phyloP scores from a whole-genome alignment of 129 eudicot genomes.

The Arctium lappa region DNA sequence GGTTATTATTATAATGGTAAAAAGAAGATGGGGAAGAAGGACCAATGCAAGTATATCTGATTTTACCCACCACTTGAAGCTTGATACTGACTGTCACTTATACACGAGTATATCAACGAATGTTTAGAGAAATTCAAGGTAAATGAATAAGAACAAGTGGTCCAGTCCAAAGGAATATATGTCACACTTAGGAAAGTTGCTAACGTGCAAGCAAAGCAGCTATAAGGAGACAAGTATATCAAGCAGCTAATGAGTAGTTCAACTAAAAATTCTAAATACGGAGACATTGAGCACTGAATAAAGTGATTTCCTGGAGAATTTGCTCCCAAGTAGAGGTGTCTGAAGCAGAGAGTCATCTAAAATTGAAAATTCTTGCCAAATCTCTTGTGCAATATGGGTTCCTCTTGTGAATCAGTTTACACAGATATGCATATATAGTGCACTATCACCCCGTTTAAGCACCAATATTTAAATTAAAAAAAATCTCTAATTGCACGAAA shows the following conservation, averaged over 20 bases:
- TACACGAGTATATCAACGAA: no score
- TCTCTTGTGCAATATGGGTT: neutral
- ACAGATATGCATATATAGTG: neutral
- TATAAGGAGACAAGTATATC: neutral
- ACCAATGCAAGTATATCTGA: no score
- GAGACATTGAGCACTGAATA: neutral
- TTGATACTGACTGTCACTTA: no score
- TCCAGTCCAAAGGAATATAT: no score
- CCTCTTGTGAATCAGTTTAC: no score
- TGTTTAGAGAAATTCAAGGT: no score
- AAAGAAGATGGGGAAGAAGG: no score
- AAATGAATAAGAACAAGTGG: no score
- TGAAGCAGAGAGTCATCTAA: neutral
- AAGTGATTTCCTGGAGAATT: neutral
- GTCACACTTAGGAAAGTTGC: no score
- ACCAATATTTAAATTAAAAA: neutral
- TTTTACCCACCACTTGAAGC: no score
- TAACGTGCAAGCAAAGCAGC: neutral
- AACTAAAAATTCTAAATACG: neutral
- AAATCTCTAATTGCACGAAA: neutral
- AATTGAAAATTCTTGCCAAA: neutral
- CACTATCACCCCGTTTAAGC: neutral
- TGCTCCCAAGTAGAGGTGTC: neutral
- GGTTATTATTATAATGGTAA: neutral
- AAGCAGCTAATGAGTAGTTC: neutral